Conservation (phyloP, 768 basidiomycete species). For the Russula earlei region DNA sequence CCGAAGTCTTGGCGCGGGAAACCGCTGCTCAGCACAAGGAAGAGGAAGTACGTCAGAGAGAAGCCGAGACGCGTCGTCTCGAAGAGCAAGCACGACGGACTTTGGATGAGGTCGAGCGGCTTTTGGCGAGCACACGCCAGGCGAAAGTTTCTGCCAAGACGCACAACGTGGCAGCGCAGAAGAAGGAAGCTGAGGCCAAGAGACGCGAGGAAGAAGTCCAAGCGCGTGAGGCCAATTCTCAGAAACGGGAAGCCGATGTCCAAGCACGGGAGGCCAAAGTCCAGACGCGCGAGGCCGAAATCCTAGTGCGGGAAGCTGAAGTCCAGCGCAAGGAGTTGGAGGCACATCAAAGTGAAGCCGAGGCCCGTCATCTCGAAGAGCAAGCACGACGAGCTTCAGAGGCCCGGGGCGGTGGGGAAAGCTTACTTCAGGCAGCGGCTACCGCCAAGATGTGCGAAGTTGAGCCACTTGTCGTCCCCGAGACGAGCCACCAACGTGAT, state of each 20-base stretch:
- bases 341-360: slow-evolving; percentile 24
- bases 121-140: background rate
- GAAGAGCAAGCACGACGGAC: background rate
- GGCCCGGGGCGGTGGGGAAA: too few relatives aligned
- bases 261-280: background rate
- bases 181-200: background rate
- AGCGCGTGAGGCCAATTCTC: background rate
- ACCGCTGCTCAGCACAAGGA: too few relatives aligned
- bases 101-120: background rate
- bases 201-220: background rate
- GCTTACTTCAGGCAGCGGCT: slow-evolving; percentile 20
- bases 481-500: too few relatives aligned
- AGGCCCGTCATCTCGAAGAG: slow-evolving; percentile 26
- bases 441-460: slow-evolving; percentile 19
- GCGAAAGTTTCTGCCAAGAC: background rate
- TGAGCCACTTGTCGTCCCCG: too few relatives aligned
- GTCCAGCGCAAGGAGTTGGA: slow-evolving; percentile 22
- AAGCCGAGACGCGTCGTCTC: background rate
- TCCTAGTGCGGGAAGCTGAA: background rate
- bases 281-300: background rate
- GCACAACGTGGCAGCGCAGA: background rate
- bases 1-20: too few relatives aligned
- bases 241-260: background rate
- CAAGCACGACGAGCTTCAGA: slow-evolving; percentile 19
- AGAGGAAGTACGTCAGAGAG: too few relatives aligned